Evolutionary conservation across 768 basidiomycete genomes (phyloP), one percentile per base, ranked within the genome.

Genomic region (Leccinum boreale): DNA sequence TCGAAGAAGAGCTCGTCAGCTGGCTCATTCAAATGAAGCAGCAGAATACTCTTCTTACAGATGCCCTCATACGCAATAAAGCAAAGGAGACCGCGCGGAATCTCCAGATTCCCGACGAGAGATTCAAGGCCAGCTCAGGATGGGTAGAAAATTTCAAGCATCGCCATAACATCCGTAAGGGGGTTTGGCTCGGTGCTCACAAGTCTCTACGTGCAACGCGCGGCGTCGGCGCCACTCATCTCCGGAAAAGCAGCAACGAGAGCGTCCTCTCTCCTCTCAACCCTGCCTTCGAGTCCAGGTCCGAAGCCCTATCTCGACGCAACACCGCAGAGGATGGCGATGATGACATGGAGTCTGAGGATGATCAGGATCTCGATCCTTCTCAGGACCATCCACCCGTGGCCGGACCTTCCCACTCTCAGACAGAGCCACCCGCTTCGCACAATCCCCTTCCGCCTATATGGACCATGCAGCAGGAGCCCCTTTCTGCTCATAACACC

Each of bases 61-160:
- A 96, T 71, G 77, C 82, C 7, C 64, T 73, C 58, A 81, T 85
- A 55, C 85, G 86, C 58, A 75, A 75, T 29, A 84, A 86, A 65
- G 92, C 92, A 21, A 83, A 84, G 61, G 81, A 85, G 61, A 79
- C 89, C 59, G 90, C 87, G 2, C 73, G 77, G 45, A 67, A 62
- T 7, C 78, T 85, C 52, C 75, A 79, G 52, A 84, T 88, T 59
- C 69, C 79, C 49, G 81, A 85, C 58, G 87, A 89, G 56, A 81
- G 83, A 70, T 95, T 95, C 82, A 94, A 94, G 74, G 92, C 90
- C n/a, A 90, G 87, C 67, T 85, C 88, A 10, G 91, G 92, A 4
- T 95, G 93, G 93, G 81, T 95, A 54, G 92, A 94, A 69, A 92
- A 92, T 70, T 95, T 94, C 78, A 94, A 94, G 75, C 81, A 83